Evolutionary conservation across 306 rosid species (phyloP).

Genomic region (Prosopis cineraria): DNA sequence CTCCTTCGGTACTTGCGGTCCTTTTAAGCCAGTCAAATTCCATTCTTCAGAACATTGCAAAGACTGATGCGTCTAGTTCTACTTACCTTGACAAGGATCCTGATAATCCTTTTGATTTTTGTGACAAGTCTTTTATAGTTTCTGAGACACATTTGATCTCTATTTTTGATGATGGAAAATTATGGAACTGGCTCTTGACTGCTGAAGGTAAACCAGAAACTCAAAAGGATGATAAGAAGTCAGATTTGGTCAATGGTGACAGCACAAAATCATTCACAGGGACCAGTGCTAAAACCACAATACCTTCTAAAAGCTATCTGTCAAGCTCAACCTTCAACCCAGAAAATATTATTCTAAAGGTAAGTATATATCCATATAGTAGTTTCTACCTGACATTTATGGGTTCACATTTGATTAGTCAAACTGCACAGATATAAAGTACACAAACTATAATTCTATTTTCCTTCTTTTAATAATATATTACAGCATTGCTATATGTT

Average conservation of each 20-base stretch:
- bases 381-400: conserved; percentile 27
- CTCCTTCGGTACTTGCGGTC: conserved; percentile 79
- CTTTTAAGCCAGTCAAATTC: conserved; percentile 80
- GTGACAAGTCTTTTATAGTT: conserved; percentile 54
- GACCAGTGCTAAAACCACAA: conserved; percentile 32
- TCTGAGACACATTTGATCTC: conserved; percentile 82
- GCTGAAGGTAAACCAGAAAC: conserved; percentile 63
- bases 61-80: conserved; percentile 64
- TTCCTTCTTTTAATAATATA: not conserved
- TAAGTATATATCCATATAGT: conserved; percentile 30
- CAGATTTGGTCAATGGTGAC: conserved; percentile 44
- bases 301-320: conserved; percentile 35
- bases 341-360: conserved; percentile 68
- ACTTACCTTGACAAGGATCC: conserved; percentile 60
- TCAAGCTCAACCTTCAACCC: conserved; percentile 47
- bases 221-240: conserved; percentile 52
- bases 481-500: conserved; percentile 5
- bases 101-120: conserved; percentile 88
- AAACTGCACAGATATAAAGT: not conserved
- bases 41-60: conserved; percentile 68
- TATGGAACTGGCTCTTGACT: conserved; percentile 95
- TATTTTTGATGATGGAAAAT: conserved; percentile 92
- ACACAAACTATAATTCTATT: conserved; percentile 13
- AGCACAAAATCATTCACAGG: conserved; percentile 42
- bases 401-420: conserved; percentile 18